Base-by-base conservation (phyloP, 1,139 yeast genomes). In the Debaryomycetaceae sp. region DNA sequence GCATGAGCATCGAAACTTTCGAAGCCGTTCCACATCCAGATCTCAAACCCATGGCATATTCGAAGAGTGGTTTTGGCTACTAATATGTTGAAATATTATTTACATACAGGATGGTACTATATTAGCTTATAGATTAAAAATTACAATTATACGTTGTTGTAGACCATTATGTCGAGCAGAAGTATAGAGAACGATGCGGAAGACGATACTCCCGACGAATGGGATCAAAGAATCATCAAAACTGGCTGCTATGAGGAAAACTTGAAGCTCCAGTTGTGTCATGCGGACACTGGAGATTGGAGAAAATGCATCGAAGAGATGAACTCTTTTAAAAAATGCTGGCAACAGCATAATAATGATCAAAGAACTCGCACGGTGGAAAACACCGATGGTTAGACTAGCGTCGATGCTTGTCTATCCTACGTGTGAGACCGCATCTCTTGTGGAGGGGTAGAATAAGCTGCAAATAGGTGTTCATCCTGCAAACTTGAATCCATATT, bases 1-100 rank as follows among this genome's bases (percentile, higher is more conserved):
- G 44, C 2, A 68, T 87, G 52, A 68, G 77, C 5, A 77, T 73
- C 43, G 75, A 76, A 49, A 80, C 80, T 2, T 91, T 88, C 62
- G 76, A 68, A 34, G 97, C 96, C 1, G 96, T 87, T 17, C 83
- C 86, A 29, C 99, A 93, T 66, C 99, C 99, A 2, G 84, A 86
- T 53, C 70, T 93, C 49, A 88, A 85, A 57, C 98, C 99, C 40
- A 93, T 93, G 99, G 96, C 96, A 1, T 91, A 91, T 60, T 85
- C 95, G n/a, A 83, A 81, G 62, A 76, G 78, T 45, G 78, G 77
- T 24, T 72, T 76, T 49, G 80, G 80, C 1, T 75, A 67, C 48
- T 72, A 60, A 47, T n/a, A 11, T 27, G 11, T 27, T 27, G 20
- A 17, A 17, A 17, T 17, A 17, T 17, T 17, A 17, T 17, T 17